These are phyloP conservation scores for Tylopilus subfusipes DNA, from an alignment of 768 basidiomycete species.

Conservation along the genomic window DNA sequence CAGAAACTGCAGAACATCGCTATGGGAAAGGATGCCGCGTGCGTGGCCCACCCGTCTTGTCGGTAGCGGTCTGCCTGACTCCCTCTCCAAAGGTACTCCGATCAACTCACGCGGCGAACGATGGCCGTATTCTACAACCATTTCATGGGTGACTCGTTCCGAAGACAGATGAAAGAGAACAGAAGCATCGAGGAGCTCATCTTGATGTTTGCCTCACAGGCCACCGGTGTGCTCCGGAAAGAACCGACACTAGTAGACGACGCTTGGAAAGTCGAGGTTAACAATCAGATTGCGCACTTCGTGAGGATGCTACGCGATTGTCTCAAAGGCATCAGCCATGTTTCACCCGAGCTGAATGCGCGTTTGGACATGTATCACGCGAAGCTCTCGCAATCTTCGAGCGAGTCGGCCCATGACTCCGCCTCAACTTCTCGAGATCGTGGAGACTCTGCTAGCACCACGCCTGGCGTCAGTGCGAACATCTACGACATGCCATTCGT, in stretches of 20 bases:
- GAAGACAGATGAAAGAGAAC: constrained; percentile 90
- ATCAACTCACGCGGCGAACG: constrained; percentile 83
- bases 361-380: constrained; percentile 82
- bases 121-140: constrained; percentile 93
- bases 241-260: constrained; percentile 81
- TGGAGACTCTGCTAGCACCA: constrained; percentile 42
- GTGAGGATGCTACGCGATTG: constrained; percentile 83
- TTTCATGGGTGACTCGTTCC: constrained; percentile 80
- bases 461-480: constrained; percentile 39
- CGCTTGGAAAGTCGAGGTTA: constrained; percentile 90
- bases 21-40: constrained; percentile 90
- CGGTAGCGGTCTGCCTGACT: constrained; percentile 5
- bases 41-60: constrained; percentile 34
- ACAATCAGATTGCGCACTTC: constrained; percentile 88
- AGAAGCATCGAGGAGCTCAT: constrained; percentile 97
- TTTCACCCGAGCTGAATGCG: constrained; percentile 76
- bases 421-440: constrained; percentile 56
- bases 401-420: constrained; percentile 67
- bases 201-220: constrained; percentile 90
- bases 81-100: constrained; percentile 62
- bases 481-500: constrained; percentile 80
- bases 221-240: constrained; percentile 84
- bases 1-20: constrained; percentile 87
- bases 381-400: constrained; percentile 65
- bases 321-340: constrained; percentile 66